Conservation (phyloP, 495 filamentous ascomycete genomes). For the Penicillium argentinense region DNA sequence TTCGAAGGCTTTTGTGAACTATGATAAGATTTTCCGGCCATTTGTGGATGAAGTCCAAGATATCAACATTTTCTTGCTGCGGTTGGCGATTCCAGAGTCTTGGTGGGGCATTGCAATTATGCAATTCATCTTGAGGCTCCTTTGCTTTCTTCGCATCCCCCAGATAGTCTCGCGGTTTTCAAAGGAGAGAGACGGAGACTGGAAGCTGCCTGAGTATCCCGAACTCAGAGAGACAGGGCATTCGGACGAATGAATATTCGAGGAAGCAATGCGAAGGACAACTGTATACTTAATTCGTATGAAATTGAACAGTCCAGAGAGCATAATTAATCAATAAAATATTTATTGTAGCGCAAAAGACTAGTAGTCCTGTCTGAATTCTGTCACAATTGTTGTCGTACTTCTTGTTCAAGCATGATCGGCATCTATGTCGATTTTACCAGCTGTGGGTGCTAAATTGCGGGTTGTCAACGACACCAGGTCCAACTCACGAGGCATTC, state of each 20-base stretch:
- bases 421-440: no score
- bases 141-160: conserved; percentile 25
- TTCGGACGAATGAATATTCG: no score
- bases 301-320: no score
- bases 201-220: conserved; percentile 29
- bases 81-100: conserved; percentile 17
- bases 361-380: no score
- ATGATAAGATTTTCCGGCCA: conserved; percentile 28
- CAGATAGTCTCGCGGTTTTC: conserved; percentile 18
- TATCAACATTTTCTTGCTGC: conserved; percentile 14
- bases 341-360: no score
- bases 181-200: conserved; percentile 19
- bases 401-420: no score
- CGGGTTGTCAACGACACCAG: no score
- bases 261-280: not conserved
- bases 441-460: no score
- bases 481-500: not conserved
- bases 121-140: conserved; percentile 16
- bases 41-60: conserved; percentile 32
- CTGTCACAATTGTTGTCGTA: no score
- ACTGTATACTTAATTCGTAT: not conserved
- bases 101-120: conserved; percentile 25
- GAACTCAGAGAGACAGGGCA: conserved; percentile 5
- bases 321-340: no score
- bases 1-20: conserved; percentile 21